Base-by-base conservation (phyloP, 1,139 yeast species). In the Nakaseomyces sp. region DNA sequence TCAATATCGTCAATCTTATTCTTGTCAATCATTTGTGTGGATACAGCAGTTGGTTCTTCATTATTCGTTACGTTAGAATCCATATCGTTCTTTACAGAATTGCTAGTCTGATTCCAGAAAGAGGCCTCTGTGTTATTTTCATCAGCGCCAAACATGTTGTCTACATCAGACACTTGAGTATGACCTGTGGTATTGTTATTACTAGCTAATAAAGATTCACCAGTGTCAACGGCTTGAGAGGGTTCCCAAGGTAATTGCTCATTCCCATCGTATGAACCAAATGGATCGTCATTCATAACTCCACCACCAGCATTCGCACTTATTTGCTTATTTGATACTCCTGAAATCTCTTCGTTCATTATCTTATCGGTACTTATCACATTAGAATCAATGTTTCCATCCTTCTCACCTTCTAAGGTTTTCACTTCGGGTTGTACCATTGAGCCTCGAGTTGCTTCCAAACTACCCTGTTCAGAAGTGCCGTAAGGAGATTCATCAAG, bases 271-370 rank as follows among this genome's bases (percentile, higher is more conserved):
- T 13, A 18, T 10, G 33, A 25, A 10, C 32, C 38, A n/a, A 32
- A 38, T 4, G 58, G 47, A 30, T 47, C 39, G 24, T 40, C 37
- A 33, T 31, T 18, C 7, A 12, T 18, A 18, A 5, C 13, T 12
- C 24, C 29, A 9, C 13, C 5, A 5, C n/a, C 12, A 2, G 12
- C 29, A 26, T 7, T n/a, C 12, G 13, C 29, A 26, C 5, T 26
- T 10, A 5, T 10, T 26, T 26, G 29, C 6, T 26, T 26, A 5
- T 26, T 10, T 9, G 25, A 22, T n/a, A n/a, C n/a, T n/a, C n/a
- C n/a, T n/a, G n/a, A n/a, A n/a, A n/a, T n/a, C n/a, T n/a, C n/a
- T n/a, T n/a, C n/a, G n/a, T n/a, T n/a, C n/a, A n/a, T n/a, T n/a
- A n/a, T n/a, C n/a, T n/a, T n/a, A n/a, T n/a, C n/a, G n/a, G n/a